Conservation (phyloP, 805 yeast genomes). For the Suhomyces emberorum region DNA sequence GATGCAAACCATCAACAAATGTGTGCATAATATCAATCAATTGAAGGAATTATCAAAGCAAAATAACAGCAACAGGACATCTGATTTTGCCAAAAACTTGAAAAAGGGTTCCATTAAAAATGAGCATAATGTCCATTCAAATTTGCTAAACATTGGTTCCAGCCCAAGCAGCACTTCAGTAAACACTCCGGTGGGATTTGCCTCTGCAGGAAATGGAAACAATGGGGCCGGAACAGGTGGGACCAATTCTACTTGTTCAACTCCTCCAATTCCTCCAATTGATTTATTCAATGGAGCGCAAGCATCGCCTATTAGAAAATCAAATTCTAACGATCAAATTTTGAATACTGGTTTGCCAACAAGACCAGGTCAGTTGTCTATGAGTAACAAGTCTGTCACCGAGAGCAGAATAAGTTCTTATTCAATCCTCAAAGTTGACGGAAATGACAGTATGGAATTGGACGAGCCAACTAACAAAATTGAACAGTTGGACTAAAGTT, state of each 20-base stretch:
- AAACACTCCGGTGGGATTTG: constrained; percentile 1
- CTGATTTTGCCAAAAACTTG: constrained; percentile 46
- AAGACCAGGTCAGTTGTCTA: constrained; percentile 31
- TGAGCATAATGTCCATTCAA: constrained; percentile 14
- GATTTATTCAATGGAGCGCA: constrained; percentile 7
- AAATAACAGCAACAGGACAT: constrained; percentile 42
- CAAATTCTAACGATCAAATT: constrained; percentile 29
- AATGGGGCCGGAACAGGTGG: constrained; percentile 10
- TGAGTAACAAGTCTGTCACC: constrained; percentile 31
- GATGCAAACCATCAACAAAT: constrained; percentile 81
- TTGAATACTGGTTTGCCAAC: constrained; percentile 9
- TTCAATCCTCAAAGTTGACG: constrained; percentile 8
- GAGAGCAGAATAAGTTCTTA: constrained; percentile 25
- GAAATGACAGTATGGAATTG: constrained; percentile 14
- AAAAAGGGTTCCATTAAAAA: constrained; percentile 33
- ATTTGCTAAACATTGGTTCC: constrained; percentile 13
- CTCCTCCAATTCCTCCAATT: constrained; percentile 12
- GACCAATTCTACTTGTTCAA: constrained; percentile 11
- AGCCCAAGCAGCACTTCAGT: constrained; percentile 10
- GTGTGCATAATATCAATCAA: constrained; percentile 68
- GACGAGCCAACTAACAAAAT: constrained; percentile 17
- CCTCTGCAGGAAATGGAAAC: constrained; percentile 6
- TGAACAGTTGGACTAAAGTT: constrained; percentile 13
- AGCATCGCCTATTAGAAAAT: constrained; percentile 21
- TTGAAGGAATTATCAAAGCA: constrained; percentile 53